Conservation (phyloP, 768 basidiomycete genomes). For the Cyclocybe cylindracea region DNA sequence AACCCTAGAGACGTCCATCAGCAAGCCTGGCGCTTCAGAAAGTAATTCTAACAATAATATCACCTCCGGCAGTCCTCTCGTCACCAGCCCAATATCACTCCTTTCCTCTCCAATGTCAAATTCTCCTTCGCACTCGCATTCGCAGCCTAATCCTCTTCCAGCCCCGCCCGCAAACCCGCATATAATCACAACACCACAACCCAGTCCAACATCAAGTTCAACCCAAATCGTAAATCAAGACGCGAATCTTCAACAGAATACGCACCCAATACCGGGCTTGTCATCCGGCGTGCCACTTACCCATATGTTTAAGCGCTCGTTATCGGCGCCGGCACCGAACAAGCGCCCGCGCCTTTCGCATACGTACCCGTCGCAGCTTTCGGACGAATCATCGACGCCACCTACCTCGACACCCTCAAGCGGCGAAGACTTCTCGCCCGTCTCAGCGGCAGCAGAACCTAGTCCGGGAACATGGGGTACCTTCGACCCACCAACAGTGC, state of each 20-base stretch:
- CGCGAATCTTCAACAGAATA: slow-evolving; percentile 3
- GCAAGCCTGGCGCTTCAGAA: too few relatives aligned
- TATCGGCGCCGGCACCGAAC: slow-evolving; percentile 36
- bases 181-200: too few relatives aligned
- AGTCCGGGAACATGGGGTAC: slow-evolving; percentile 16
- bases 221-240: background rate
- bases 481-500: slow-evolving; percentile 2
- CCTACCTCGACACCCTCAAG: background rate
- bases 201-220: background rate
- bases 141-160: too few relatives aligned
- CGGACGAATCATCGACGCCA: slow-evolving; percentile 1
- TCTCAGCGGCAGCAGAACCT: slow-evolving; percentile 10
- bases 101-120: too few relatives aligned
- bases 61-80: too few relatives aligned
- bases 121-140: too few relatives aligned
- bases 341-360: slow-evolving; percentile 4
- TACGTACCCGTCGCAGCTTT: slow-evolving; percentile 9
- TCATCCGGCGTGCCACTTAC: slow-evolving; percentile 52
- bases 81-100: too few relatives aligned
- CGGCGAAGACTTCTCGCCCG: slow-evolving; percentile 12
- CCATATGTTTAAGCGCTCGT: slow-evolving; percentile 65
- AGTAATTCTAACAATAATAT: too few relatives aligned
- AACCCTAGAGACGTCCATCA: too few relatives aligned
- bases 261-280: slow-evolving; percentile 20
- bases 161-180: too few relatives aligned